Conservation (phyloP, 148 eudicot genomes). For the Silene latifolia region DNA sequence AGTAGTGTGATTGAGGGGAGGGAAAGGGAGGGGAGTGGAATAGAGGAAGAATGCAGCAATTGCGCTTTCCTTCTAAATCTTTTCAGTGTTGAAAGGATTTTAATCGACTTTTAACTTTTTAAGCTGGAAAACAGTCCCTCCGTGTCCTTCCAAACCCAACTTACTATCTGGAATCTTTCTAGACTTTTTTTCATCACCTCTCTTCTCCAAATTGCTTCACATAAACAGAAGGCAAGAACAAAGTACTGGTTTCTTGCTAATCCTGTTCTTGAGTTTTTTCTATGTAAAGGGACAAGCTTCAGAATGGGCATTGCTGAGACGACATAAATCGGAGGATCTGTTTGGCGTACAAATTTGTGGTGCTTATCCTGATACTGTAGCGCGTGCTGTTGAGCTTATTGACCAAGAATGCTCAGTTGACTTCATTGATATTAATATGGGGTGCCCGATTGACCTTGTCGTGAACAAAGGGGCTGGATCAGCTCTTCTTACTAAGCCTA, state of each 20-base stretch:
- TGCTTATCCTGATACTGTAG: conserved; percentile 93
- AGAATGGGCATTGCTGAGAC: conserved; percentile 97
- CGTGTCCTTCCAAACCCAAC: neutral
- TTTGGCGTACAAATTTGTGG: conserved; percentile 99
- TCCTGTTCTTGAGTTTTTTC: neutral
- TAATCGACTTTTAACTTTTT: neutral
- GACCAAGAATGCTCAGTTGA: conserved; percentile 85
- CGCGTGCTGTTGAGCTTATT: conserved; percentile 91
- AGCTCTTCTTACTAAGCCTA: conserved; percentile 86
- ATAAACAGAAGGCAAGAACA: neutral
- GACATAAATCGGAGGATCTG: conserved; percentile 87
- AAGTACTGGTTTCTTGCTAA: neutral
- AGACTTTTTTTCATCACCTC: neutral
- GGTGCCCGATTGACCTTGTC: conserved; percentile 96
- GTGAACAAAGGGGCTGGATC: conserved; percentile 97
- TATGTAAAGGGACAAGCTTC: conserved; percentile 85
- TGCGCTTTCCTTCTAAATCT: neutral
- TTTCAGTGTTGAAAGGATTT: neutral
- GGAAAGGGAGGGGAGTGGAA: neutral
- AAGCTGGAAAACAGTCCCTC: neutral
- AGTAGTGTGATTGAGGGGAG: neutral
- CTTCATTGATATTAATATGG: conserved; percentile 97
- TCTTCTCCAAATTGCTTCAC: neutral
- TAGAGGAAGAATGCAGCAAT: neutral
- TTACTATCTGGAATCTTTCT: neutral